phyloP scores from a whole-genome alignment of 2,329 filamentous ascomycete species.

The Phaeophleospora eucalypticola region DNA sequence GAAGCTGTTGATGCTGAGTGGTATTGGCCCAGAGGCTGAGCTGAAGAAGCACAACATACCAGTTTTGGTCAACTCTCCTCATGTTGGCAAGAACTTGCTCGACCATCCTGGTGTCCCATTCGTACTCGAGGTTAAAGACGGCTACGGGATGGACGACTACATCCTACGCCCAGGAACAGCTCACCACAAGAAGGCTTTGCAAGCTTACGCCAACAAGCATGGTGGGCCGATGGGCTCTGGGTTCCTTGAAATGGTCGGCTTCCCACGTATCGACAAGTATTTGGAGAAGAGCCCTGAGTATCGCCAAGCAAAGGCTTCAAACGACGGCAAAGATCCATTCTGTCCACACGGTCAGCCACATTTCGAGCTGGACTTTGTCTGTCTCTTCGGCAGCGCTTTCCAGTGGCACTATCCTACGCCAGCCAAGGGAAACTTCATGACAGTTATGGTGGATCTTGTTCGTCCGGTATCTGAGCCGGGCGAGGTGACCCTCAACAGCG shows the following conservation, averaged over 20 bases:
- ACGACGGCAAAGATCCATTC: not conserved
- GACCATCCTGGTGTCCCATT: constrained; percentile 43
- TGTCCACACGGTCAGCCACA: constrained; percentile 1
- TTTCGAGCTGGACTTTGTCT: constrained; percentile 1
- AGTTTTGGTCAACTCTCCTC: constrained; percentile 53
- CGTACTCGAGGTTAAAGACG: not conserved
- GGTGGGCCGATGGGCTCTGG: constrained; percentile 41
- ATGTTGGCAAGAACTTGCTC: constrained; percentile 61
- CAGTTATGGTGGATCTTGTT: not conserved
- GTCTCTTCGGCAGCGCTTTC: not conserved
- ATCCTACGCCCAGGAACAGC: constrained; percentile 41
- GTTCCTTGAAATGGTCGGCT: constrained; percentile 51
- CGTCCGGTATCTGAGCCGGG: not conserved
- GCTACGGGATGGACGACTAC: constrained; percentile 25
- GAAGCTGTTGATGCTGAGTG: constrained; percentile 60
- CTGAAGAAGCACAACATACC: constrained; percentile 51
- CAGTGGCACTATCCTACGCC: not conserved
- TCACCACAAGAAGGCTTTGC: constrained; percentile 24
- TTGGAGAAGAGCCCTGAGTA: constrained; percentile 50
- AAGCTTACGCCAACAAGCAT: constrained; percentile 38
- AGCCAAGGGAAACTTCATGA: not conserved
- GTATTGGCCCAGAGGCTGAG: constrained; percentile 54
- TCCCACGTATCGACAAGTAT: constrained; percentile 55
- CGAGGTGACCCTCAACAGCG: not conserved
- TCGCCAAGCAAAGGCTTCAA: constrained; percentile 13